phyloP scores from a whole-genome alignment of 495 filamentous ascomycete genomes.

The Apiosordaria backusii region DNA sequence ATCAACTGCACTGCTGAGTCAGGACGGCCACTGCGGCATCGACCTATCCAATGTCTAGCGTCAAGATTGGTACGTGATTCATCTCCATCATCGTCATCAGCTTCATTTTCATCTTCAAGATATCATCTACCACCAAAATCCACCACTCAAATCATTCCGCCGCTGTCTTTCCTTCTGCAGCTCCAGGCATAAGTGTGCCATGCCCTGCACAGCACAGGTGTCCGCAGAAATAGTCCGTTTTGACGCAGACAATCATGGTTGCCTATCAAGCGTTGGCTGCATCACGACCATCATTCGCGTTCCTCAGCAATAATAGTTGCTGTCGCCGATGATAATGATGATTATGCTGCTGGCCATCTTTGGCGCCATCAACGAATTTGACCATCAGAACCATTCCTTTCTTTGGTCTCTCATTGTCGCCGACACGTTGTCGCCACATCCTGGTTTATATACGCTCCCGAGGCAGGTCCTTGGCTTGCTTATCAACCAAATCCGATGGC shows the following conservation, averaged over 20 bases:
- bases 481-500: slow-evolving; percentile 9
- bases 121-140: background rate
- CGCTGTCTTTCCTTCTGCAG: background rate
- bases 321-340: background rate
- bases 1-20: slow-evolving; percentile 5
- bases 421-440: background rate
- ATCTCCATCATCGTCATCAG: background rate
- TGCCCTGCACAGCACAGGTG: background rate
- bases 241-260: no score
- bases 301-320: background rate
- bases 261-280: background rate
- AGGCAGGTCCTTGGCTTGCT: slow-evolving; percentile 9
- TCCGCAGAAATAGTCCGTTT: background rate
- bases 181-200: background rate
- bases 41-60: slow-evolving; percentile 7
- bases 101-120: background rate
- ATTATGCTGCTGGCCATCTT: background rate
- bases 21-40: slow-evolving; percentile 1
- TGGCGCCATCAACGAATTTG: background rate
- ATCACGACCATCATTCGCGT: background rate
- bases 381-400: no score
- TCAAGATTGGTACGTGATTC: slow-evolving; percentile 1
- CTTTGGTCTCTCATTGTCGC: no score
- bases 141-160: background rate
- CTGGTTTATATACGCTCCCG: slow-evolving; percentile 8